A percentile compares a stretch with the other conserved stretches of the same genome.
phyloP scores from a whole-genome alignment of 257 asterid genomes.

The Solanum virginianum region DNA sequence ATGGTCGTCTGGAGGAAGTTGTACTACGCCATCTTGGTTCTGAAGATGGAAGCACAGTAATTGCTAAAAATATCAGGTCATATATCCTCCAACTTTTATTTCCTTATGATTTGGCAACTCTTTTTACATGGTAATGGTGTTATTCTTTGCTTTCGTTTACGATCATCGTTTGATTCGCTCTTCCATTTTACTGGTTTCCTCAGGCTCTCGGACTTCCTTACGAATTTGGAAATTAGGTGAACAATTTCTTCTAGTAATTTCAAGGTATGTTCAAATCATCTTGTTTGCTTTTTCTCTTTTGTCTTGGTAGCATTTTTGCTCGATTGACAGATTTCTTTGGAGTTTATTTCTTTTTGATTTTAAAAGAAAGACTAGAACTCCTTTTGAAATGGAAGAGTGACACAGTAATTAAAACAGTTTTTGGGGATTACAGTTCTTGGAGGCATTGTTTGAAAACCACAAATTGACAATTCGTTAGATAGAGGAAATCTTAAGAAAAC shows the following conservation, averaged over 20 bases:
- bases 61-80: conserved; percentile 69
- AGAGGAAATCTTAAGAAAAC: too few relatives aligned
- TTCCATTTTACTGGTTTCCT: conserved; percentile 11
- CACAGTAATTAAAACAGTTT: neutral
- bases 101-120: neutral
- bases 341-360: neutral
- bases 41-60: conserved; percentile 60
- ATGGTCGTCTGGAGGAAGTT: conserved; percentile 80
- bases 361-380: neutral
- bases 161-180: neutral
- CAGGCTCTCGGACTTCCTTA: conserved; percentile 78
- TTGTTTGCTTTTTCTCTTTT: neutral
- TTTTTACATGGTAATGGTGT: neutral
- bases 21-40: conserved; percentile 60
- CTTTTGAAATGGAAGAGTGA: neutral
- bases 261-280: neutral
- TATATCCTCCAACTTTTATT: neutral
- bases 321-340: neutral
- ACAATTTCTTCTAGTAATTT: neutral
- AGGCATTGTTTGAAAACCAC: too few relatives aligned
- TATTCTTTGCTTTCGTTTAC: neutral
- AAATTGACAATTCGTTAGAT: too few relatives aligned
- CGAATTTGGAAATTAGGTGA: conserved; percentile 59
- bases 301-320: neutral
- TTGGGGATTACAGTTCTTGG: neutral